Evolutionary conservation across 1,284 basidiomycete species (phyloP), one percentile per base, ranked within the genome.

Genomic region (Pulveroboletus sp.): DNA sequence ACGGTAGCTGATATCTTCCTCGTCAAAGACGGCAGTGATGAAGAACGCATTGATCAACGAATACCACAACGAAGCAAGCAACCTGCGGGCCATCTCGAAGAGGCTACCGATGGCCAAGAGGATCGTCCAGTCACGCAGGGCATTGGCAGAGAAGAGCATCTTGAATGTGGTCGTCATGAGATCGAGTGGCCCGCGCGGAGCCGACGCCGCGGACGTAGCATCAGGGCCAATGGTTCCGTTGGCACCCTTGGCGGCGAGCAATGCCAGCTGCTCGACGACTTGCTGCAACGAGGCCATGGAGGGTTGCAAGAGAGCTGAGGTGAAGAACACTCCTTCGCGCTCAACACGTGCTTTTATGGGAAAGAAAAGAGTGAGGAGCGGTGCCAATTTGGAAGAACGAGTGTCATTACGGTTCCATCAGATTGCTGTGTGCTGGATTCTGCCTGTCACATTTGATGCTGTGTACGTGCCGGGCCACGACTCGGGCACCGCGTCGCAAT

Each of bases 61-160:
- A 25, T 73, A 58, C 75, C 84, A 89, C 2, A 74, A 38, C 3
- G 73, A 65, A 28, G 75, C 69, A 8, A 74, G 65, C 11, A 77
- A 35, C 3, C 86, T 80, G 20, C 87, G 81, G 39, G 74, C 75
- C 0, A 75, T 79, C 67, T 89, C 88, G 44, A 91, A 69, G 26
- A 81, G 61, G 22, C 82, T 80, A 43, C 88, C 88, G 40, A 89
- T 70, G 17, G 85, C 63, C 48, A 88, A 64, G 50, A 91, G 76
- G 63, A 87, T 83, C 8, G 82, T 54, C 81, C 86, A 88, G 64
- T 90, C 85, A n/a, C 76, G 72, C 14, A 87, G 65, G 2, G 82
- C 83, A 25, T 80, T 74, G 49, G 80, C 77, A 1, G 80, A 77
- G 57, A 85, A 68, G 17, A 86, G 46, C 20, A 81, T 62, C 3